Evolutionary conservation across 2,329 filamentous ascomycete genomes (phyloP).

Genomic region (Ophiostoma fasciatum): DNA sequence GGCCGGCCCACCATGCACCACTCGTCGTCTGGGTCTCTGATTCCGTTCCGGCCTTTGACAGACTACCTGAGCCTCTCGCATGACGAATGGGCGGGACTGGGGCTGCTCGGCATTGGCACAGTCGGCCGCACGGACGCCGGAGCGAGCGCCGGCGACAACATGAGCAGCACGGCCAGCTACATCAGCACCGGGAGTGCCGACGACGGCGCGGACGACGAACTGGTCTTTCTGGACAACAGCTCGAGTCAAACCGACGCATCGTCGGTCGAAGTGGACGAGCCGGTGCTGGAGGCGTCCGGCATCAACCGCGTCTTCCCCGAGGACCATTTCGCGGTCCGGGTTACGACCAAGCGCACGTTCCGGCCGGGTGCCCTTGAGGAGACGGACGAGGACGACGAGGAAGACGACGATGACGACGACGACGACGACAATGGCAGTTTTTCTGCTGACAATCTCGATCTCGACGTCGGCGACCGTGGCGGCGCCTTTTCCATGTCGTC

Average conservation of each 20-base stretch:
- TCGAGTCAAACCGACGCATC: conserved; percentile 3
- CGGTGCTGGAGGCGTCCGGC: conserved; percentile 42
- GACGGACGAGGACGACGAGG: background rate
- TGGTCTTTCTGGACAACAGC: conserved; percentile 16
- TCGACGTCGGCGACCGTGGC: too few species aligned
- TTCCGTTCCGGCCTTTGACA: conserved; percentile 35
- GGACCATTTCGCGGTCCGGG: conserved; percentile 47
- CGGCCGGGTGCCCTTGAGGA: conserved; percentile 14
- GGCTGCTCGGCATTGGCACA: conserved; percentile 4
- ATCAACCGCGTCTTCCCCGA: conserved; percentile 44
- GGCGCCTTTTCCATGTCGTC: conserved; percentile 19
- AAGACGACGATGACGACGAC: background rate
- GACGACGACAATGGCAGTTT: background rate
- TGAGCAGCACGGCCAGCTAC: conserved; percentile 4
- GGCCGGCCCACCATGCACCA: conserved; percentile 19
- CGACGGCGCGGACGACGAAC: conserved; percentile 10
- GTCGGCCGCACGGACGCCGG: conserved; percentile 13
- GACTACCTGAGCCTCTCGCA: conserved; percentile 17
- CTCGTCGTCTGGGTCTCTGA: conserved; percentile 35
- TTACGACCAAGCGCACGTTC: conserved; percentile 31
- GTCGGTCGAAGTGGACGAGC: conserved; percentile 25
- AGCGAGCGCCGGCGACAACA: background rate
- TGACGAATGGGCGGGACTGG: conserved; percentile 5
- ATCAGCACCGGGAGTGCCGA: conserved; percentile 1
- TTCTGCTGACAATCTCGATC: conserved; percentile 5